phyloP scores from a whole-genome alignment of 768 basidiomycete genomes.

The Tylopilus intermedius region DNA sequence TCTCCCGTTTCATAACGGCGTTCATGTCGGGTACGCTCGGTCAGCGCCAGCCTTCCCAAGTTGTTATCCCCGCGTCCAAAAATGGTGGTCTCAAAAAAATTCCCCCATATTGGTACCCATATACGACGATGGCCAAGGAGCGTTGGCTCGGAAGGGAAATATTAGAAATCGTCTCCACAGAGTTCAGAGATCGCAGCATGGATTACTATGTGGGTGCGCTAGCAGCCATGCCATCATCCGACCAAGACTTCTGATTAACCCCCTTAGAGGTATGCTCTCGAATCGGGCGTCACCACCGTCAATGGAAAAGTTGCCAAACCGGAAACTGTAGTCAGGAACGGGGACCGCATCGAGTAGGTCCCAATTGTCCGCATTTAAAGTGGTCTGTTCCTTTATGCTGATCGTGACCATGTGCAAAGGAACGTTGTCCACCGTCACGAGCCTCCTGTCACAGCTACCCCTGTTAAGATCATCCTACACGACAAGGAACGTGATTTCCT shows the following conservation, averaged over 20 bases:
- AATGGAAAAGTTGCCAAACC: constrained; percentile 85
- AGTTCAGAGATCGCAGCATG: constrained; percentile 89
- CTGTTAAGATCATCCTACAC: constrained; percentile 72
- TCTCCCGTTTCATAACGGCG: constrained; percentile 47
- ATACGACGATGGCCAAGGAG: constrained; percentile 88
- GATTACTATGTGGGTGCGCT: constrained; percentile 83
- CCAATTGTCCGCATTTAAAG: constrained; percentile 1
- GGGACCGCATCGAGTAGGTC: constrained; percentile 85
- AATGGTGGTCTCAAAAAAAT: constrained; percentile 65
- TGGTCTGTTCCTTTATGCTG: background rate
- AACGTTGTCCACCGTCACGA: constrained; percentile 97
- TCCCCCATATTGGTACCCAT: constrained; percentile 88
- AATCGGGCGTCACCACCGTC: constrained; percentile 91
- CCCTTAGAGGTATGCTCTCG: constrained; percentile 60
- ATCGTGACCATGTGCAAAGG: constrained; percentile 35
- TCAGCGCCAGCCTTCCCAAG: constrained; percentile 27
- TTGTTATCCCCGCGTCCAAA: constrained; percentile 8
- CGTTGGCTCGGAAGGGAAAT: constrained; percentile 86
- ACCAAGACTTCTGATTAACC: background rate
- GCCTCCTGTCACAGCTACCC: constrained; percentile 84
- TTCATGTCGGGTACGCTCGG: constrained; percentile 38
- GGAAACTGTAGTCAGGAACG: constrained; percentile 74
- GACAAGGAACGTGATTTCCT: constrained; percentile 80
- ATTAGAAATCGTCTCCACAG: constrained; percentile 87
- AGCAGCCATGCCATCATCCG: background rate